phyloP scores from a whole-genome alignment of 306 rosid genomes.

The Sicyos edulis region DNA sequence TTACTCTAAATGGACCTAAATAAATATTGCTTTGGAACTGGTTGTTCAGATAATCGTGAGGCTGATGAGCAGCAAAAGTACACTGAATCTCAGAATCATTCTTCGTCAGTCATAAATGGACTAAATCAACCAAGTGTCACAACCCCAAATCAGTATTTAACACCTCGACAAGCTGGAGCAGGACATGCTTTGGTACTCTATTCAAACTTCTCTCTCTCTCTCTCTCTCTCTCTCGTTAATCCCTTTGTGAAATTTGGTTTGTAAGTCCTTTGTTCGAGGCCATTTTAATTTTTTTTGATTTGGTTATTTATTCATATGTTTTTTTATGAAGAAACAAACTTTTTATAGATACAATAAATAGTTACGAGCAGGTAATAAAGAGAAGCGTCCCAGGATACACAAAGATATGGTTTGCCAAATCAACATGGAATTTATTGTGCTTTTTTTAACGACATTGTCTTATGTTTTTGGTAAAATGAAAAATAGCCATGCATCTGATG shows the following conservation, averaged over 20 bases:
- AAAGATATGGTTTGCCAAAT: neutral
- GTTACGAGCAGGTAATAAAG: neutral
- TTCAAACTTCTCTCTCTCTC: conserved; percentile 18
- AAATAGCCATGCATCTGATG: neutral
- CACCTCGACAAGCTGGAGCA: conserved; percentile 65
- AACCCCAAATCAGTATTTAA: conserved; percentile 50
- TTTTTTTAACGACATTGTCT: neutral
- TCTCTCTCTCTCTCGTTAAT: neutral
- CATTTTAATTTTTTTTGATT: neutral
- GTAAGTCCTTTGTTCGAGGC: neutral
- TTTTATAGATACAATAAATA: neutral
- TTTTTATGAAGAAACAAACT: neutral
- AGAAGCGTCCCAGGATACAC: neutral
- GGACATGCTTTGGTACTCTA: conserved; percentile 66
- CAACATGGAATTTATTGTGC: neutral
- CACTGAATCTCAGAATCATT: conserved; percentile 48
- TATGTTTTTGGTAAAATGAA: neutral
- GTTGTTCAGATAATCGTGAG: conserved; percentile 51
- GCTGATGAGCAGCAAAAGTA: conserved; percentile 54
- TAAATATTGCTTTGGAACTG: conserved; percentile 25
- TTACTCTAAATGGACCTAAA: neutral
- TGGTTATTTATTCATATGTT: neutral
- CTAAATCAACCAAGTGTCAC: conserved; percentile 44
- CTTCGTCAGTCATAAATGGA: conserved; percentile 48
- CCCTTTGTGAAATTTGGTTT: neutral